Evolutionary conservation across 176 grass and related monocot genomes (phyloP).

Genomic region (Aegilops umbellulata): DNA sequence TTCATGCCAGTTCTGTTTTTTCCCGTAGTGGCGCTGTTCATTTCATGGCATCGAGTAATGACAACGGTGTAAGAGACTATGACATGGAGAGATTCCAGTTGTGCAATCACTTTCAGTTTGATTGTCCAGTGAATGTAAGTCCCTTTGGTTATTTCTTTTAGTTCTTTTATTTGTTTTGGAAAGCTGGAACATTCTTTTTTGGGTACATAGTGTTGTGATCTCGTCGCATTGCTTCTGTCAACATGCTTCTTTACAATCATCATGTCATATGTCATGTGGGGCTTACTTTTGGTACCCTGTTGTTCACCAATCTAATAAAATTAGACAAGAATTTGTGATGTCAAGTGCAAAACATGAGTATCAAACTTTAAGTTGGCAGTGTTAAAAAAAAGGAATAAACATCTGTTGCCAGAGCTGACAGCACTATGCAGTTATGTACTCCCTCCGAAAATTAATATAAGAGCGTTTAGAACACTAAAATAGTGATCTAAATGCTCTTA

Average conservation of each 20-base stretch:
- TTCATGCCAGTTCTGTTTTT: conserved; percentile 21
- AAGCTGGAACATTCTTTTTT: not conserved
- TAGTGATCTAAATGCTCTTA: too few species aligned
- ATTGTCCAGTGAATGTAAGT: conserved; percentile 82
- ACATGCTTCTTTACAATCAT: not conserved
- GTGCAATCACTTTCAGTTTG: conserved; percentile 69
- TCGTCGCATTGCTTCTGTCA: not conserved
- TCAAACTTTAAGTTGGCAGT: not conserved
- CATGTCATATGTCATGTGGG: not conserved
- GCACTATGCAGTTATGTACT: not conserved
- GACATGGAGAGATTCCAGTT: conserved; percentile 84
- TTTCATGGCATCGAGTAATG: conserved; percentile 83
- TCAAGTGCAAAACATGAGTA: not conserved
- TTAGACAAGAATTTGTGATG: not conserved
- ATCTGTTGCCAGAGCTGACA: not conserved
- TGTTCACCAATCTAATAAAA: not conserved
- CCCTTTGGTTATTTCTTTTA: not conserved
- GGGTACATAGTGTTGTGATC: not conserved
- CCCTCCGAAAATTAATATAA: too few species aligned
- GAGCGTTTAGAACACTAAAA: too few species aligned
- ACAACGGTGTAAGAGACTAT: conserved; percentile 70
- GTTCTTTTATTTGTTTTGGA: not conserved
- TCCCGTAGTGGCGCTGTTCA: conserved; percentile 49
- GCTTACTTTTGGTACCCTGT: not conserved
- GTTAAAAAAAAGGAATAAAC: not conserved